Conservation (phyloP, 768 basidiomycete species). For the Leucocoprinus sp. region DNA sequence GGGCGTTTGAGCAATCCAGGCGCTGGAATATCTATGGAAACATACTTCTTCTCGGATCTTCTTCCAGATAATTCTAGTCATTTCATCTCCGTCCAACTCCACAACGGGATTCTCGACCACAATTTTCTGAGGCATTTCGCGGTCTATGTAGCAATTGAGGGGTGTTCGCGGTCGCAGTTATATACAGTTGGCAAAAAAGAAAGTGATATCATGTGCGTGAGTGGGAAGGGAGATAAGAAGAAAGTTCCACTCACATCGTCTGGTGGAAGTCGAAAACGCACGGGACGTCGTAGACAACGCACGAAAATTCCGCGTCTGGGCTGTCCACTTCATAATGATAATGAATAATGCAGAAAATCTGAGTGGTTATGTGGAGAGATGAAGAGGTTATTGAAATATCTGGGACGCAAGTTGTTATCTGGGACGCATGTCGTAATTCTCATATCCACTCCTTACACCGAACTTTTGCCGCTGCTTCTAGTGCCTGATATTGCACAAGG, state of each 20-base stretch:
- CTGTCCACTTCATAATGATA: not conserved
- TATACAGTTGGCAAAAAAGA: no score
- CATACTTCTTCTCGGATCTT: constrained; percentile 90
- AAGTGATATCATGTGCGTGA: no score
- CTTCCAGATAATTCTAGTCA: constrained; percentile 99
- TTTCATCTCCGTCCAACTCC: constrained; percentile 96
- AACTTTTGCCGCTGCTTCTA: not conserved
- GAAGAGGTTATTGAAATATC: not conserved
- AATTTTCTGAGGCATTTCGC: constrained; percentile 48
- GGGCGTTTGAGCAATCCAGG: not conserved
- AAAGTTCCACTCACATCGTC: constrained; percentile 4
- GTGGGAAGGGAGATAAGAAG: not conserved
- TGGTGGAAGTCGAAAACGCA: constrained; percentile 5
- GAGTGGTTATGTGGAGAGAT: not conserved
- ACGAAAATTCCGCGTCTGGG: constrained; percentile 4
- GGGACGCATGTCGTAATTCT: not conserved
- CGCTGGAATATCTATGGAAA: constrained; percentile 10
- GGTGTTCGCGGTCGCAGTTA: no score
- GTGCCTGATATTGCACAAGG: not conserved
- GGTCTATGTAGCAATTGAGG: constrained; percentile 1
- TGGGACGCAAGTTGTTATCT: not conserved
- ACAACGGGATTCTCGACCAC: constrained; percentile 83
- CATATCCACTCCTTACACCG: constrained; percentile 1
- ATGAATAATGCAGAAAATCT: not conserved
- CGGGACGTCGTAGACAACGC: not conserved